phyloP scores from a whole-genome alignment of 768 basidiomycete genomes.

The Lactifluus pinguis region DNA sequence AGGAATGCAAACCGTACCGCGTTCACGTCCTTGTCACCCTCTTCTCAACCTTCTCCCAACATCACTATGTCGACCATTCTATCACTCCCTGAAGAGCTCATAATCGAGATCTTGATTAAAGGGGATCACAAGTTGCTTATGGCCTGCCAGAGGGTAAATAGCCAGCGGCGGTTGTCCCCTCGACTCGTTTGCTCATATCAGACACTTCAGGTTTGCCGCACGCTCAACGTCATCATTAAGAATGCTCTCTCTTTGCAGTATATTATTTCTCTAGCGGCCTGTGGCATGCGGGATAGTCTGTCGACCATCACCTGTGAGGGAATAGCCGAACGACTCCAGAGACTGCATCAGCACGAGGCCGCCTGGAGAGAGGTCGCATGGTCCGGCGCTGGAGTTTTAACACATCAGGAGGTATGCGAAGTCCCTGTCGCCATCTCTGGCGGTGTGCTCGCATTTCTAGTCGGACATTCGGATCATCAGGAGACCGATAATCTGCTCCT shows the following conservation, averaged over 20 bases:
- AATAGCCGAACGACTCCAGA: constrained; percentile 3
- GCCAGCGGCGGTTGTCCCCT: neutral
- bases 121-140: constrained; percentile 2
- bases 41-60: neutral
- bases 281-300: constrained; percentile 10
- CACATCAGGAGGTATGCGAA: neutral
- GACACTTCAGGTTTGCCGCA: constrained; percentile 2
- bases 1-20: neutral
- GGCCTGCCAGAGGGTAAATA: constrained; percentile 6
- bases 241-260: constrained; percentile 10
- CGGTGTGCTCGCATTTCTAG: constrained; percentile 12
- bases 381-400: constrained; percentile 5
- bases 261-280: constrained; percentile 3
- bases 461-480: neutral
- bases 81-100: constrained; percentile 11
- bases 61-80: constrained; percentile 5
- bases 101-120: constrained; percentile 6
- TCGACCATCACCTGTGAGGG: neutral
- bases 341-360: constrained; percentile 8
- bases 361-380: constrained; percentile 13
- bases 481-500: neutral
- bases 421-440: constrained; percentile 11
- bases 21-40: neutral
- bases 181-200: neutral
- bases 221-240: constrained; percentile 2